Conservation (phyloP, 768 basidiomycete genomes). For the Pleurotus cornucopiae region DNA sequence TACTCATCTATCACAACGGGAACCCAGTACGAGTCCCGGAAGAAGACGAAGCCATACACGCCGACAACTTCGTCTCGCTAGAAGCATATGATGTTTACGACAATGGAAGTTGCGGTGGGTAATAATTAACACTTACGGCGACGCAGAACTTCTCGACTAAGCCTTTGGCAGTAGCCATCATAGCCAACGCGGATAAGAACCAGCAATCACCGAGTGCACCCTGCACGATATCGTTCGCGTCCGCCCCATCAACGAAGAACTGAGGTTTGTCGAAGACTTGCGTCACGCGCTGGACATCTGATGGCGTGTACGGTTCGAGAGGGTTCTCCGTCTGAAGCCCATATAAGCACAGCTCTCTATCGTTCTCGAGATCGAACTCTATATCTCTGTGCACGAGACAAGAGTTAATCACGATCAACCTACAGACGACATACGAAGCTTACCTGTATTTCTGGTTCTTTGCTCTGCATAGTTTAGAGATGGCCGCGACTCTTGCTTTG, state of each 20-base stretch:
- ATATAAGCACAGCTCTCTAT: conserved; percentile 33
- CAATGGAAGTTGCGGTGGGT: neutral
- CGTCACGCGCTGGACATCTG: conserved; percentile 42
- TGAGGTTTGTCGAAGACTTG: conserved; percentile 48
- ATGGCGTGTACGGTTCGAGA: conserved; percentile 19
- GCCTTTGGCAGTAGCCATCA: conserved; percentile 37
- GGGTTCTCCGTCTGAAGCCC: conserved; percentile 21
- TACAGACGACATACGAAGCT: conserved; percentile 4
- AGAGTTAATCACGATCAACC: neutral
- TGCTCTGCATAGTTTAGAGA: conserved; percentile 39
- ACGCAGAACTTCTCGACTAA: conserved; percentile 52
- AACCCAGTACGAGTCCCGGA: conserved; percentile 47
- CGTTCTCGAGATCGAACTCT: conserved; percentile 50
- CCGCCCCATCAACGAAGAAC: conserved; percentile 42
- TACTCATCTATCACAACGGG: conserved; percentile 56
- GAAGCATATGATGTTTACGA: neutral
- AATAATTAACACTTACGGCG: conserved; percentile 25
- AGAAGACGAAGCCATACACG: conserved; percentile 58
- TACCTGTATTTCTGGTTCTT: conserved; percentile 52
- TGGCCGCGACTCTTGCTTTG: conserved; percentile 37
- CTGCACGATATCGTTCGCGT: conserved; percentile 43
- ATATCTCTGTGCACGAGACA: conserved; percentile 36
- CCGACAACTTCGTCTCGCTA: conserved; percentile 49
- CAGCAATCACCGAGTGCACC: conserved; percentile 51
- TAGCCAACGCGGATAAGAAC: conserved; percentile 49